phyloP scores from a whole-genome alignment of 2,329 filamentous ascomycete genomes.

The Cryoendolithus antarcticus region DNA sequence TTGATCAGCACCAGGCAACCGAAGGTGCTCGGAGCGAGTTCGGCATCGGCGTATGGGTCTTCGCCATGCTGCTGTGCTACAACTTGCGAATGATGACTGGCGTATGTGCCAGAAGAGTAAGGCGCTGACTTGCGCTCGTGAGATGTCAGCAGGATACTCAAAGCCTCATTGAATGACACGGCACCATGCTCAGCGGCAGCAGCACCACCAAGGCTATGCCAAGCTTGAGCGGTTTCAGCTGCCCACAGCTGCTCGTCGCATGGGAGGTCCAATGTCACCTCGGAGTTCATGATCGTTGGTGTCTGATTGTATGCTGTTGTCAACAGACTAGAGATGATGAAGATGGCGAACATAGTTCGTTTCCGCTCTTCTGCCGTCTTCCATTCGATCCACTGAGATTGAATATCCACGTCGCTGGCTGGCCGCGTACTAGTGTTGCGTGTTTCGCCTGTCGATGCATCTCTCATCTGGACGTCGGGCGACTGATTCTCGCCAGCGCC shows the following conservation, averaged over 20 bases:
- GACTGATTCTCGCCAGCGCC: constrained; percentile 6
- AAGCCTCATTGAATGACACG: constrained; percentile 67
- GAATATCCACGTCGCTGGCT: constrained; percentile 34
- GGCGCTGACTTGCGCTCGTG: constrained; percentile 44
- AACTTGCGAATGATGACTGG: constrained; percentile 10
- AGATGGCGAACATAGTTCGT: constrained; percentile 81
- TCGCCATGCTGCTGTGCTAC: constrained; percentile 2
- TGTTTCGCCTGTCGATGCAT: constrained; percentile 3
- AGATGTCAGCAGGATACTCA: constrained; percentile 68
- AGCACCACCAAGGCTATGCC: constrained; percentile 64
- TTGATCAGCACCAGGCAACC: constrained; percentile 87
- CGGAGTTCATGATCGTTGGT: constrained; percentile 83
- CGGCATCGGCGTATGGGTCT: constrained; percentile 33
- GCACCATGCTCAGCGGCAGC: constrained; percentile 56
- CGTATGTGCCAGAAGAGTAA: constrained; percentile 13
- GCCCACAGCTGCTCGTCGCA: constrained; percentile 88
- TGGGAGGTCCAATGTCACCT: constrained; percentile 77
- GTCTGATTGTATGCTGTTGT: constrained; percentile 93
- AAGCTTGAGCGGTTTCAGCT: constrained; percentile 67
- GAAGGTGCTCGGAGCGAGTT: constrained; percentile 75
- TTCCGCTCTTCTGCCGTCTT: constrained; percentile 82
- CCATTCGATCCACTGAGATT: constrained; percentile 79
- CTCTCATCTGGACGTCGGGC: constrained; percentile 42
- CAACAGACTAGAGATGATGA: constrained; percentile 78
- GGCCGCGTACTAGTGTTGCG: constrained; percentile 4